phyloP scores from a whole-genome alignment of 1,284 basidiomycete genomes.

The Trichosporon sp. region DNA sequence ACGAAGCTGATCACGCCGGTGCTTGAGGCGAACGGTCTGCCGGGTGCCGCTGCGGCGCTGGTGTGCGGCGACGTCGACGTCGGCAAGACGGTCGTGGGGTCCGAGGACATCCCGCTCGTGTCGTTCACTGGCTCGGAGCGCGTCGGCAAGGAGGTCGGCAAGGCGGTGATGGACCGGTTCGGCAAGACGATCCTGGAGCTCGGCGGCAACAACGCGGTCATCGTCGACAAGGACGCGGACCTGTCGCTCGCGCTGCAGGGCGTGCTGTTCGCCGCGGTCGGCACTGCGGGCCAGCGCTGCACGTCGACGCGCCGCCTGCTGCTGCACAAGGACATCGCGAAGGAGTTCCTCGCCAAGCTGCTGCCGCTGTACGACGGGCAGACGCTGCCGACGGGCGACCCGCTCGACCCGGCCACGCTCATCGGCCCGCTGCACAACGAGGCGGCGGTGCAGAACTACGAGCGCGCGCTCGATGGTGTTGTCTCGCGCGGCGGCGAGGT shows the following conservation, averaged over 20 bases:
- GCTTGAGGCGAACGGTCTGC: slow-evolving; percentile 72
- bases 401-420: slow-evolving; percentile 65
- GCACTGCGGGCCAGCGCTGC: slow-evolving; percentile 91
- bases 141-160: slow-evolving; percentile 78
- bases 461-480: slow-evolving; percentile 61
- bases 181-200: slow-evolving; percentile 70
- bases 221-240: slow-evolving; percentile 90
- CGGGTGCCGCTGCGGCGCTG: slow-evolving; percentile 75
- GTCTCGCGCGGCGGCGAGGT: slow-evolving; percentile 68
- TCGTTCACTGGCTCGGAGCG: slow-evolving; percentile 91
- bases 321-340: slow-evolving; percentile 73
- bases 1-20: slow-evolving; percentile 77
- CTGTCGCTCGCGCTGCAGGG: slow-evolving; percentile 74
- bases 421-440: slow-evolving; percentile 81
- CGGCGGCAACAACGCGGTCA: slow-evolving; percentile 89
- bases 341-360: slow-evolving; percentile 69
- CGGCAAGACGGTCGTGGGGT: slow-evolving; percentile 72
- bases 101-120: slow-evolving; percentile 71
- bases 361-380: slow-evolving; percentile 61
- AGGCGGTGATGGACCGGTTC: slow-evolving; percentile 62
- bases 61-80: slow-evolving; percentile 76
- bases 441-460: slow-evolving; percentile 64
- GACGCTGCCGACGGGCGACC: slow-evolving; percentile 69
- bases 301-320: slow-evolving; percentile 87
- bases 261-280: slow-evolving; percentile 86